Percentiles rank a stretch among this genome's conserved stretches.
Evolutionary conservation across 1,284 basidiomycete species (phyloP).

Genomic region (Thelephora terrestris): DNA sequence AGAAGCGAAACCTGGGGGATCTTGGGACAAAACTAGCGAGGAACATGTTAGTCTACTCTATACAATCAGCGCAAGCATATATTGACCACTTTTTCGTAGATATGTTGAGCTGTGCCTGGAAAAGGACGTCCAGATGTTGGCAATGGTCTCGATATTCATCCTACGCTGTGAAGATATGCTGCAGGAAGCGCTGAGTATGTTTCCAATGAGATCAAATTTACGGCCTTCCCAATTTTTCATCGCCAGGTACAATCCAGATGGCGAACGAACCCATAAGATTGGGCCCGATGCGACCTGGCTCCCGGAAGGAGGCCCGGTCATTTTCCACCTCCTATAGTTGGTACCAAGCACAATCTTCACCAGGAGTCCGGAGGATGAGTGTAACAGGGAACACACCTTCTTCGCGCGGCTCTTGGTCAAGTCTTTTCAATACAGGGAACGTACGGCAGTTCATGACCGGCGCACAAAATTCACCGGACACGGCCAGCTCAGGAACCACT

Average conservation of each 20-base stretch:
- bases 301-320: conserved; percentile 1
- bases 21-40: too few species aligned
- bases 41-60: too few species aligned
- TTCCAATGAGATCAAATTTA: too few species aligned
- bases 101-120: conserved; percentile 51
- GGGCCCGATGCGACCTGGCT: too few species aligned
- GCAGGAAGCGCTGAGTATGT: too few species aligned
- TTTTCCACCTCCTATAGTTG: conserved; percentile 27
- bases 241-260: conserved; percentile 5
- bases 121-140: conserved; percentile 77
- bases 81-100: conserved; percentile 26
- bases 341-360: conserved; percentile 27
- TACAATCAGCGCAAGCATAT: not conserved
- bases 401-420: conserved; percentile 69
- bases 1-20: too few species aligned
- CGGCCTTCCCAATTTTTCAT: conserved; percentile 1
- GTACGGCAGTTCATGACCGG: conserved; percentile 57
- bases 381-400: conserved; percentile 34
- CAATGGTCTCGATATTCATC: conserved; percentile 64
- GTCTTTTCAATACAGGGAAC: conserved; percentile 51
- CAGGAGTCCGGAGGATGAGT: not conserved
- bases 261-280: not conserved
- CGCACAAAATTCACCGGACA: conserved; percentile 7
- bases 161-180: conserved; percentile 20
- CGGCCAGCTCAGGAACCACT: conserved; percentile 1